These are phyloP conservation scores for Termitomyces sp. DNA, from an alignment of 768 basidiomycete species.

Conservation along the genomic window DNA sequence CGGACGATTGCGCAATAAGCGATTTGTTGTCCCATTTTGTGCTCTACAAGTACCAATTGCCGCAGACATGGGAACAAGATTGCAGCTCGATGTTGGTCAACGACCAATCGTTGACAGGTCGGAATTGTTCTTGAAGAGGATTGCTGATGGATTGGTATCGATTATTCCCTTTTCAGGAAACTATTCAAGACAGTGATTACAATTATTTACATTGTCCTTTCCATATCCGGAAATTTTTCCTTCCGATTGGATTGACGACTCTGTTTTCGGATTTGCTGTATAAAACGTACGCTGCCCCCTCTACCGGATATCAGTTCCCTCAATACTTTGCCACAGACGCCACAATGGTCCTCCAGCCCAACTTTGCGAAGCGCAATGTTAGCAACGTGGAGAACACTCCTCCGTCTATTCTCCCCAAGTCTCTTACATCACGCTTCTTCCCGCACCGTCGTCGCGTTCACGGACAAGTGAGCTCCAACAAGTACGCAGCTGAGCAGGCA, in stretches of 20 bases:
- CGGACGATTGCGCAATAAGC: neutral
- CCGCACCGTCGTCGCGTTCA: slow-evolving; percentile 33
- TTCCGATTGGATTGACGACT: slow-evolving; percentile 5
- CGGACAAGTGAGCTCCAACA: slow-evolving; percentile 20
- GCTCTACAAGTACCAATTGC: neutral
- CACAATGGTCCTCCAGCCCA: slow-evolving; percentile 23
- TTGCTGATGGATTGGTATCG: slow-evolving; percentile 2
- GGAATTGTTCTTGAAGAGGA: neutral
- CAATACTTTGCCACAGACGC: neutral
- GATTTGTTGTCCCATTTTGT: neutral
- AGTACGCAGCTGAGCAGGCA: slow-evolving; percentile 31
- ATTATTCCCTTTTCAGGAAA: neutral
- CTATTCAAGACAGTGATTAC: neutral
- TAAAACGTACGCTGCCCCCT: neutral
- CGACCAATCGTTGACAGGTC: neutral
- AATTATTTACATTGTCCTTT: neutral
- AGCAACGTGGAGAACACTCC: slow-evolving; percentile 28
- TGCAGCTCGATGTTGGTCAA: neutral
- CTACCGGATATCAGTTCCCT: neutral
- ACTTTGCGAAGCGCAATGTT: slow-evolving; percentile 14
- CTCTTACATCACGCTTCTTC: slow-evolving; percentile 15
- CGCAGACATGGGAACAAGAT: neutral
- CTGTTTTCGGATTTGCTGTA: neutral
- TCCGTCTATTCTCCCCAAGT: slow-evolving; percentile 15
- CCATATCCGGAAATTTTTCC: neutral